phyloP scores from a whole-genome alignment of 2,329 filamentous ascomycete species.

The Fusarium cyanostomum region DNA sequence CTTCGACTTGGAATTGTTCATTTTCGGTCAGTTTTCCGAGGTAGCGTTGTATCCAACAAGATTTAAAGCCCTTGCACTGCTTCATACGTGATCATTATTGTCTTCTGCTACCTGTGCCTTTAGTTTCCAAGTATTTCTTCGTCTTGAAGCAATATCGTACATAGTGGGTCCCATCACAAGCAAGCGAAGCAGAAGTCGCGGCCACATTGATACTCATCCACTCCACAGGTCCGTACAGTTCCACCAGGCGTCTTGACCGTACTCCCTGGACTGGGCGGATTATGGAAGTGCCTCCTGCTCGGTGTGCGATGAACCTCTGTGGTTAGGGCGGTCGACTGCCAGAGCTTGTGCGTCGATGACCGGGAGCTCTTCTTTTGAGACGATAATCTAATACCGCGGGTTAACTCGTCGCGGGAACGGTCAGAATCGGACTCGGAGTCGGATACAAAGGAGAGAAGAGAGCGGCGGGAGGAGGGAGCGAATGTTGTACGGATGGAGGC shows the following conservation, averaged over 20 bases:
- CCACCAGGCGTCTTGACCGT: slow-evolving; percentile 59
- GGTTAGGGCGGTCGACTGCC: slow-evolving; percentile 44
- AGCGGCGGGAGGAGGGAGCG: slow-evolving; percentile 46
- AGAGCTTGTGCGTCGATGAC: slow-evolving; percentile 38
- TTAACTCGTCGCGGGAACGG: slow-evolving; percentile 50
- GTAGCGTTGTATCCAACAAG: slow-evolving; percentile 41
- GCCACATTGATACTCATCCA: slow-evolving; percentile 64
- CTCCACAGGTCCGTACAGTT: slow-evolving; percentile 61
- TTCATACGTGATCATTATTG: background rate
- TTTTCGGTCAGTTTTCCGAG: slow-evolving; percentile 38
- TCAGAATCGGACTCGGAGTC: slow-evolving; percentile 54
- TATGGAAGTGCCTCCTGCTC: slow-evolving; percentile 32
- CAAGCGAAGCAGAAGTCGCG: slow-evolving; percentile 70
- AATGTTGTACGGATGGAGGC: slow-evolving; percentile 39
- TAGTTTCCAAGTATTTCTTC: background rate
- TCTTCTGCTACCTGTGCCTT: background rate
- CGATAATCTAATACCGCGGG: slow-evolving; percentile 26
- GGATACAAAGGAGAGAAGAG: slow-evolving; percentile 56
- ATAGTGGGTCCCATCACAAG: slow-evolving; percentile 42
- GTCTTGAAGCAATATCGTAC: background rate
- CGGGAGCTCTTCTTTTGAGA: slow-evolving; percentile 23
- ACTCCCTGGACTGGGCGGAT: slow-evolving; percentile 34
- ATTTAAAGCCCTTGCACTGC: slow-evolving; percentile 26
- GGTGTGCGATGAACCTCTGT: slow-evolving; percentile 44
- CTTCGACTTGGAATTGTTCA: slow-evolving; percentile 27